Conservation (phyloP, 306 rosid genomes). For the Luffa acutangula region DNA sequence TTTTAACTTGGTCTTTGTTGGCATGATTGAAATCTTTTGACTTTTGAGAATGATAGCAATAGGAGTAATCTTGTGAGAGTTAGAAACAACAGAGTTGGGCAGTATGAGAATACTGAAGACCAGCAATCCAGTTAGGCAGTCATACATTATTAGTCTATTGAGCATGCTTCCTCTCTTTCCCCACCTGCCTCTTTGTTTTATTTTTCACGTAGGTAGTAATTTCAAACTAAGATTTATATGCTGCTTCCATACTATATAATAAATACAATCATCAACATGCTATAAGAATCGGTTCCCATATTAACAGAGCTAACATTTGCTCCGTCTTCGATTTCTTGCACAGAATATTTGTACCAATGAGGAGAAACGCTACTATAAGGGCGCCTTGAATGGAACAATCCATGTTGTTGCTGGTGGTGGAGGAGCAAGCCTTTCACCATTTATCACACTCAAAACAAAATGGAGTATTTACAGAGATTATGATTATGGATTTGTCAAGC, state of each 20-base stretch:
- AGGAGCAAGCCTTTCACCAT: slow-evolving; percentile 67
- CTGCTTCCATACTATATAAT: not conserved
- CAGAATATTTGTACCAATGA: slow-evolving; percentile 74
- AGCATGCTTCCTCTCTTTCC: not conserved
- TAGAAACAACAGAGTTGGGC: not conserved
- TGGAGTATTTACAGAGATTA: slow-evolving; percentile 76
- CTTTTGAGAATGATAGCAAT: not conserved
- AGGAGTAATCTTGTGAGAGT: too few species aligned
- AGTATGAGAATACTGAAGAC: not conserved
- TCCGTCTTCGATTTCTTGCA: not conserved
- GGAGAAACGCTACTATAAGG: slow-evolving; percentile 57
- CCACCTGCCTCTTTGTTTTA: not conserved
- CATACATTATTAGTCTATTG: not conserved
- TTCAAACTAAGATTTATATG: not conserved
- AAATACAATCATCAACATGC: not conserved
- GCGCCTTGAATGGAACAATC: slow-evolving; percentile 78
- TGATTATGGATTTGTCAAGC: slow-evolving; percentile 80
- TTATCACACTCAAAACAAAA: slow-evolving; percentile 49
- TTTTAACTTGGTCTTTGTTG: not conserved
- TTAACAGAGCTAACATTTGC: not conserved
- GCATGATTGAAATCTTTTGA: not conserved
- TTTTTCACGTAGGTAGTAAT: not conserved
- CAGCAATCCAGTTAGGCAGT: not conserved
- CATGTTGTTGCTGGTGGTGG: slow-evolving; percentile 91
- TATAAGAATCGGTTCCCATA: not conserved